A percentile compares a stretch with the other conserved stretches of the same genome.
These are phyloP conservation scores for Waltergamsia citrina DNA, from an alignment of 2,329 filamentous ascomycete species.

Conservation along the genomic window DNA sequence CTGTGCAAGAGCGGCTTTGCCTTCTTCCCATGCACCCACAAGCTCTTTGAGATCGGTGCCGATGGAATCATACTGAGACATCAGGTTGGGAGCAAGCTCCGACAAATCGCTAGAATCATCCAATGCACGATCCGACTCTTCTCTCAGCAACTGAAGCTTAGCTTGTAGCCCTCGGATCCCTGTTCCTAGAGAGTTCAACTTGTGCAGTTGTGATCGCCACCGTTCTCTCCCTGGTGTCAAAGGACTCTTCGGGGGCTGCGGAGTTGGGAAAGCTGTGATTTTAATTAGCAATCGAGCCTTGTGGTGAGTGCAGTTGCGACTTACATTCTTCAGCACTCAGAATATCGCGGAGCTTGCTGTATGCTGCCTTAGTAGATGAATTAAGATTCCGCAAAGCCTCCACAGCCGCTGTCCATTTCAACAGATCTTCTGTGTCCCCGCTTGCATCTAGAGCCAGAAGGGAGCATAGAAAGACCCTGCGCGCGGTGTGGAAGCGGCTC, in stretches of 20 bases:
- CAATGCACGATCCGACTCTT: slow-evolving; percentile 74
- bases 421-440: slow-evolving; percentile 66
- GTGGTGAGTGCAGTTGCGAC: slow-evolving; percentile 24
- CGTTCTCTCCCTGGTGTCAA: slow-evolving; percentile 70
- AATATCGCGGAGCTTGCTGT: slow-evolving; percentile 56
- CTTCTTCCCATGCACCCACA: slow-evolving; percentile 78
- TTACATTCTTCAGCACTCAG: slow-evolving; percentile 73
- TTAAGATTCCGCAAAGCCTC: slow-evolving; percentile 64
- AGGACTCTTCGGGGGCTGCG: slow-evolving; percentile 45
- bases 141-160: slow-evolving; percentile 83
- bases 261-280: slow-evolving; percentile 37
- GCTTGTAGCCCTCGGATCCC: slow-evolving; percentile 88
- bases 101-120: slow-evolving; percentile 64
- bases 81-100: slow-evolving; percentile 68
- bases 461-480: slow-evolving; percentile 83
- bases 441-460: slow-evolving; percentile 78
- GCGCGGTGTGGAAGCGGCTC: slow-evolving; percentile 68
- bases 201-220: slow-evolving; percentile 77
- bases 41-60: slow-evolving; percentile 75
- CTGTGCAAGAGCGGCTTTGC: slow-evolving; percentile 70
- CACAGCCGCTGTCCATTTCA: slow-evolving; percentile 69
- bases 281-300: slow-evolving; percentile 5
- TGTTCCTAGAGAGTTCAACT: slow-evolving; percentile 79
- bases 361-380: slow-evolving; percentile 49
- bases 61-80: slow-evolving; percentile 91